These are phyloP conservation scores for Cercis canadensis DNA, from an alignment of 306 rosid genomes.

Conservation along the genomic window DNA sequence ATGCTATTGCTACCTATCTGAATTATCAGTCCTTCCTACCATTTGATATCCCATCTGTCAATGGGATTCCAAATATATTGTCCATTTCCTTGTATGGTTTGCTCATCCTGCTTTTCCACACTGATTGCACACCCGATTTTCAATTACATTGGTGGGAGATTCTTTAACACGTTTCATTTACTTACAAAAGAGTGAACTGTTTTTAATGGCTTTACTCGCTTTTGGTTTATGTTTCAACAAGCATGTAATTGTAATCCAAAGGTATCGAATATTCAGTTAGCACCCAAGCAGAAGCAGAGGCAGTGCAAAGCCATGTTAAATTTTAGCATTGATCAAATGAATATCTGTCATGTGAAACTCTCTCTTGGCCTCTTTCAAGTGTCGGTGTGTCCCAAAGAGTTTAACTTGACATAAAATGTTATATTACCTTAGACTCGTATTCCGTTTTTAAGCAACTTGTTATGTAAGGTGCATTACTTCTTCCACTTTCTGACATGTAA, in stretches of 20 bases:
- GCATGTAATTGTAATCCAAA: background rate
- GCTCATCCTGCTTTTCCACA: conserved; percentile 7
- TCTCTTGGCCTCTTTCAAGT: too few species aligned
- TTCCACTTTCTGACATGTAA: too few species aligned
- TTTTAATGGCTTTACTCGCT: background rate
- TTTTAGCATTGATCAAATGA: too few species aligned
- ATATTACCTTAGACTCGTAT: too few species aligned
- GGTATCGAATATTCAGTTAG: background rate
- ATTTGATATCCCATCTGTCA: conserved; percentile 54
- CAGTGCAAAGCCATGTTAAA: background rate
- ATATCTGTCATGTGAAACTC: too few species aligned
- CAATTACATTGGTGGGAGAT: too few species aligned
- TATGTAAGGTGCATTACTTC: too few species aligned
- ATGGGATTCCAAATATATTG: conserved; percentile 29
- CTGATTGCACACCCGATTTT: conserved; percentile 27
- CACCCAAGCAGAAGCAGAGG: background rate
- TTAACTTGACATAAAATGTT: too few species aligned
- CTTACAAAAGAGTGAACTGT: background rate
- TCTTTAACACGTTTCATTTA: background rate
- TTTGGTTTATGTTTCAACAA: conserved; percentile 24
- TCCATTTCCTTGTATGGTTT: conserved; percentile 22
- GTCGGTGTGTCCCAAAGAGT: too few species aligned
- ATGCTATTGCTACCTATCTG: conserved; percentile 28
- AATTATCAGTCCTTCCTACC: conserved; percentile 50
- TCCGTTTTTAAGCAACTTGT: too few species aligned